Percentiles rank a stretch among this genome's conserved stretches.
phyloP scores from a whole-genome alignment of 140 eudicot species.

The Flaveria floridana region DNA sequence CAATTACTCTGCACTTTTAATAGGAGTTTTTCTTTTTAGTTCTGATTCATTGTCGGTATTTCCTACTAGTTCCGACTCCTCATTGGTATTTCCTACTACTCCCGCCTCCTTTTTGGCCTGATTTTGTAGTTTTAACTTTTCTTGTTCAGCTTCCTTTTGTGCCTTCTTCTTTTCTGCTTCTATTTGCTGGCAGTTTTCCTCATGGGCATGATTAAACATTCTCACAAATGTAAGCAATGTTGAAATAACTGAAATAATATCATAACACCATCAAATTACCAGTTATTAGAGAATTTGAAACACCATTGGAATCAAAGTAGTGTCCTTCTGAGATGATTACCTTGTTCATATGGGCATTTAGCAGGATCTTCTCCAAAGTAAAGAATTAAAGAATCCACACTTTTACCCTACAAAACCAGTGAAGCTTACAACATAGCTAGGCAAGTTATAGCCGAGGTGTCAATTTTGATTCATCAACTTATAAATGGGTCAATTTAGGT shows the following conservation, averaged over 20 bases:
- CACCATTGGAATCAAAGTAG: not conserved
- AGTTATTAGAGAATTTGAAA: not conserved
- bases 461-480: not conserved
- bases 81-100: not conserved
- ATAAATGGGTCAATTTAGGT: not conserved
- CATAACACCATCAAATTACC: not conserved
- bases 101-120: conserved; percentile 27
- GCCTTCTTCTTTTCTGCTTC: conserved; percentile 84
- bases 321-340: conserved; percentile 33
- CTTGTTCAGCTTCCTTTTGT: conserved; percentile 43
- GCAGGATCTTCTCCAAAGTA: conserved; percentile 87
- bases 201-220: conserved; percentile 73
- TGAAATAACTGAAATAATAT: conserved; percentile 56
- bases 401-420: conserved; percentile 49
- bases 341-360: conserved; percentile 73
- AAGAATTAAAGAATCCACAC: conserved; percentile 63
- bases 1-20: conserved; percentile 32
- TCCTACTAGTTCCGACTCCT: conserved; percentile 17
- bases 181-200: conserved; percentile 71
- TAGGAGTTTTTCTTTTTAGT: conserved; percentile 24
- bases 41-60: conserved; percentile 11
- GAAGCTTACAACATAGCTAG: conserved; percentile 10
- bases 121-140: conserved; percentile 27
- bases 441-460: not conserved
- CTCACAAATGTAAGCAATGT: conserved; percentile 70